These are phyloP conservation scores for Aspergillus calidoustus DNA, from an alignment of 2,329 filamentous ascomycete species.

Conservation along the genomic window DNA sequence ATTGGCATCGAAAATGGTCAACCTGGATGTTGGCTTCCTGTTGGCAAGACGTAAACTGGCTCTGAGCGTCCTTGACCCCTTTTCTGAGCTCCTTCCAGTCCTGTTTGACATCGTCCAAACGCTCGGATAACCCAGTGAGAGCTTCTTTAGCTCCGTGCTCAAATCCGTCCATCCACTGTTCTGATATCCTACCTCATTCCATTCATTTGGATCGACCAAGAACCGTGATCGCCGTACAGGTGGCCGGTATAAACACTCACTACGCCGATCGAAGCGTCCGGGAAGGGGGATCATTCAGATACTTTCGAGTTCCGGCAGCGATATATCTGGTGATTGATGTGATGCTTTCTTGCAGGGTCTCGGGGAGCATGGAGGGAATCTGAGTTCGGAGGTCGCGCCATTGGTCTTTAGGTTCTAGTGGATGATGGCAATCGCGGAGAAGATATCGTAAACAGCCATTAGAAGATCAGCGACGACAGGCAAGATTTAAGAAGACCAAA, in stretches of 20 bases:
- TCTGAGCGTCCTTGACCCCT: not conserved
- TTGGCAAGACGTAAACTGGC: no score
- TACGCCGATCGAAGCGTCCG: conserved; percentile 54
- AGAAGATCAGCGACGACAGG: no score
- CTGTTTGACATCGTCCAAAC: not conserved
- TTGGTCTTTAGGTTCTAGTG: no score
- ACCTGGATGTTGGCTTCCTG: no score
- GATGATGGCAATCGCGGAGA: no score
- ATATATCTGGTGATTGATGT: not conserved
- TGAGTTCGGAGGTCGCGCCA: not conserved
- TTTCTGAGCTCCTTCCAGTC: not conserved
- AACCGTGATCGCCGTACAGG: not conserved
- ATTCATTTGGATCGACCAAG: not conserved
- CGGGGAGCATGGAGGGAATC: not conserved
- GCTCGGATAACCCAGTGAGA: not conserved
- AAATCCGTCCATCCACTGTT: not conserved
- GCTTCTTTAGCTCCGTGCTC: not conserved
- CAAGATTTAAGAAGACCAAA: no score
- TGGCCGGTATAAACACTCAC: not conserved
- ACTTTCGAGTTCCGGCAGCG: not conserved
- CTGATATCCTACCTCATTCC: no score
- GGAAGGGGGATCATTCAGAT: not conserved
- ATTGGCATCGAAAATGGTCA: no score
- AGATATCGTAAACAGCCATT: no score
- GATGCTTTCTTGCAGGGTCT: not conserved